A percentile compares a stretch with the other conserved stretches of the same genome.
Conservation (phyloP, 2,329 filamentous ascomycete species). For the Trichoderma sp. region DNA sequence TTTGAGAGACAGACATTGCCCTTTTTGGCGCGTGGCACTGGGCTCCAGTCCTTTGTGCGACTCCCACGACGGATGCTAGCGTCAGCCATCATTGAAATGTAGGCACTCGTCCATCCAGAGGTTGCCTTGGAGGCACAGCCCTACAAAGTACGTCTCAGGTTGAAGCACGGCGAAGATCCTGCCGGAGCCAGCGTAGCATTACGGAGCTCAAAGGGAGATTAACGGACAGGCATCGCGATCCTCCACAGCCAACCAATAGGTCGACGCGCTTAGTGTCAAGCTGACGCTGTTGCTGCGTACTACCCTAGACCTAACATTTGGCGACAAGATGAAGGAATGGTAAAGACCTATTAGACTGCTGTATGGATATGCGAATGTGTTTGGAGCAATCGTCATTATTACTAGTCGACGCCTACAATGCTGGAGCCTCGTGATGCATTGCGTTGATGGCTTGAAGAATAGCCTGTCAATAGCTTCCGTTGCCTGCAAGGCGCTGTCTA, state of each 20-base stretch:
- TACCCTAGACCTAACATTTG: constrained; percentile 9
- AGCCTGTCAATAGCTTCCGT: not conserved
- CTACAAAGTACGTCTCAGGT: constrained; percentile 6
- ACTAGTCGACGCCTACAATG: not conserved
- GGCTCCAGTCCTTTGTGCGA: not conserved
- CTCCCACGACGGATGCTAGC: not conserved
- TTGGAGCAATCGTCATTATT: not conserved
- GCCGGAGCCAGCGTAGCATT: not conserved
- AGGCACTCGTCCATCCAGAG: not conserved
- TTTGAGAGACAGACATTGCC: not conserved
- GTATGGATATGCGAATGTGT: not conserved
- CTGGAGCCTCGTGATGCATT: not conserved
- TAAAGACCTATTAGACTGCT: not conserved
- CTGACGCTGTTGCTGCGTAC: not conserved
- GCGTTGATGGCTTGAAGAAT: not conserved
- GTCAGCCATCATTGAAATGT: constrained; percentile 6
- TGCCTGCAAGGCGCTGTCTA: no score
- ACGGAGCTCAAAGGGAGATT: not conserved
- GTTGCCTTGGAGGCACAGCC: constrained; percentile 1
- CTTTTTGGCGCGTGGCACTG: not conserved
- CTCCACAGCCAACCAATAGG: constrained; percentile 4
- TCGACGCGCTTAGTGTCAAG: not conserved
- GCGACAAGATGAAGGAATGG: not conserved
- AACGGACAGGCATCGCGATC: not conserved
- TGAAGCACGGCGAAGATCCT: constrained; percentile 3